phyloP scores from a whole-genome alignment of 352 stramenopile genomes.

The Phytophthora chlamydospora region DNA sequence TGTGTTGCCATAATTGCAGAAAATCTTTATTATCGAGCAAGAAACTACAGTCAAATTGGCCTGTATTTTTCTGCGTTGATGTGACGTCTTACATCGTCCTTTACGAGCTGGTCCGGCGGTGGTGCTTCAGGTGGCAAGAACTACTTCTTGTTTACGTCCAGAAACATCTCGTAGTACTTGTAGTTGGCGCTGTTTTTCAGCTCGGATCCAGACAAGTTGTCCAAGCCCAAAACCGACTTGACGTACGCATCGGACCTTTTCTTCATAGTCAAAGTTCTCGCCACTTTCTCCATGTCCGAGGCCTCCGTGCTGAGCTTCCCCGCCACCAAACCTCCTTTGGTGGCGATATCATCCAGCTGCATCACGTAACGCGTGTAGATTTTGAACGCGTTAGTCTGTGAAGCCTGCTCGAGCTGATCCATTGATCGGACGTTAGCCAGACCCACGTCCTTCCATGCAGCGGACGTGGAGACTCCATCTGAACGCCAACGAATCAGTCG shows the following conservation, averaged over 20 bases:
- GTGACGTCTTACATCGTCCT: no score
- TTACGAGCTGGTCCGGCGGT: no score
- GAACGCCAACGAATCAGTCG: background rate
- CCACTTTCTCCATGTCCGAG: background rate
- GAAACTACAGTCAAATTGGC: no score
- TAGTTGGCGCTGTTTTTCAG: background rate
- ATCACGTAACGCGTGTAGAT: slow-evolving; percentile 1
- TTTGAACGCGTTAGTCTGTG: background rate
- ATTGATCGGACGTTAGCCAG: slow-evolving; percentile 1
- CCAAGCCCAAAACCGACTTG: background rate
- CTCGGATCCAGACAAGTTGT: background rate
- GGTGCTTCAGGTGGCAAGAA: no score
- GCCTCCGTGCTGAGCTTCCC: background rate
- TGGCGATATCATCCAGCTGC: background rate
- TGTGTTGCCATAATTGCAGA: no score
- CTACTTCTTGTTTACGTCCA: background rate
- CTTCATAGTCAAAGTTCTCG: background rate
- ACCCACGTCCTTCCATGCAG: background rate
- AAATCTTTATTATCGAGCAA: no score
- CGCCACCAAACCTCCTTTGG: background rate
- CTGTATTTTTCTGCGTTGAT: no score
- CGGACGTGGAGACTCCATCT: background rate
- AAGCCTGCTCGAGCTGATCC: background rate
- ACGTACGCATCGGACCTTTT: background rate
- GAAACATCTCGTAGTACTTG: slow-evolving; percentile 1